Evolutionary conservation across 228 moss, liverwort and hornwort species (phyloP), one percentile per base, ranked within the genome.

Genomic region (Sphagnum magellanicum): DNA sequence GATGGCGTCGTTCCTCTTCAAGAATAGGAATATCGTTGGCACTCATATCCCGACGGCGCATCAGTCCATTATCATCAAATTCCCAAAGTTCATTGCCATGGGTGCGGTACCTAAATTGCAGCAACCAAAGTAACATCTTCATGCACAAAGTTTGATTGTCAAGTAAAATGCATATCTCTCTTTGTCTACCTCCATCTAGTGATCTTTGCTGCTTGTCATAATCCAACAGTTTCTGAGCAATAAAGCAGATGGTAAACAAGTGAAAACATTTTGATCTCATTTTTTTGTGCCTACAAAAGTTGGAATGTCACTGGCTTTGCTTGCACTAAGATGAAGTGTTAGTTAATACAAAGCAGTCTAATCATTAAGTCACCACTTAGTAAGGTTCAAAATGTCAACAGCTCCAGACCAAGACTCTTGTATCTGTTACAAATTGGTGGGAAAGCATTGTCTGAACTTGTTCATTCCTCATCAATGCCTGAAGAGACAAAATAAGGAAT

Each of bases 51-150:
- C 97, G 88, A 0, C 83, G 80, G 50, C 83, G 72, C 97, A 97
- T 97, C 47, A 97, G 90, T 5, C 93, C 97, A 6, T 91, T 85
- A 32, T 90, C 90, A 63, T 93, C 80, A 49, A 81, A 97, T 70
- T 93, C 97, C 93, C 97, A 97, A 60, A 88, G 78, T 79, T 97
- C 97, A 57, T 93, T 93, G 6, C 93, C 93, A 11, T 97, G 93
- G 5, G 97, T 93, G 8, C 93, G 84, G 52, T 81, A 97, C 83
- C 86, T 86, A 32, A 8, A 10, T 63, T 63, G 63, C 15, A 63
- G 8, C 16, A 63, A 32, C 32, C 32, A 32, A 32, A 2, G 32
- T 32, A 32, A 32, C 32, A 32, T 32, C 3, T 32, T 32, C 32
- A 32, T 32, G 32, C 32, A 32, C 32, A 32, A 32, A 32, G 32